Base-by-base conservation (phyloP, 2,329 filamentous ascomycete species). In the Calonectria leucothoes region DNA sequence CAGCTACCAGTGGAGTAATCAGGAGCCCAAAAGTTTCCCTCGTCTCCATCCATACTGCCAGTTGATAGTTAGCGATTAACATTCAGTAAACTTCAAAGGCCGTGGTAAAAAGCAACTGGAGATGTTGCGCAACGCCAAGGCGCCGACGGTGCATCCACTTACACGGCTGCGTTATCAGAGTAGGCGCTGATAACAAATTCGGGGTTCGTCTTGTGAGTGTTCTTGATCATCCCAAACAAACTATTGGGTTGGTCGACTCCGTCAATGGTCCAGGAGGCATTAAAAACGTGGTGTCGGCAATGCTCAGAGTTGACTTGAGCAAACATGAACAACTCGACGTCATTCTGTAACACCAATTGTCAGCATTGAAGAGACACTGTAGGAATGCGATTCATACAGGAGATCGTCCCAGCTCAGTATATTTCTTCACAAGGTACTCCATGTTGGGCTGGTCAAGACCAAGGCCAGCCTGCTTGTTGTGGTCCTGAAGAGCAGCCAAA, bases 271-370 rank as follows among this genome's bases (percentile, higher is more conserved):
- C 97, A 99, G 72, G 93, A 93, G 33, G 97, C 96, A 84, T 99
- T 99, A 90, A 99, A 99, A 80, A 97, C 94, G 88, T 98, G 98
- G 83, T 91, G 89, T 29, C 89, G 88, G 78, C 89, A 98, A 85
- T 98, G 96, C 88, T 99, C 97, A 4, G 96, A 98, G 88, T 98
- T 98, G 83, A 99, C 96, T 86, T 99, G 97, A 20, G 96, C 96
- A 84, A 98, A 99, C 97, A 98, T 98, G 89, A 98, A 98, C 27
- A 98, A 89, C 86, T 99, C 97, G 55, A 98, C 94, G 83, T 98
- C 97, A 74, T 95, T 80, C 78, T 80, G 66, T 67, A 63, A 66
- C 72, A 74, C 23, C n/a, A 31, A n/a, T 14, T 27, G 75, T 80
- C 71, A 80, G 77, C 63, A 66, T 74, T 75, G 73, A 65, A 72